A percentile compares a stretch with the other conserved stretches of the same genome.
These are phyloP conservation scores for Fistulifera solaris DNA, from an alignment of 108 stramenopile species.

Conservation along the genomic window DNA sequence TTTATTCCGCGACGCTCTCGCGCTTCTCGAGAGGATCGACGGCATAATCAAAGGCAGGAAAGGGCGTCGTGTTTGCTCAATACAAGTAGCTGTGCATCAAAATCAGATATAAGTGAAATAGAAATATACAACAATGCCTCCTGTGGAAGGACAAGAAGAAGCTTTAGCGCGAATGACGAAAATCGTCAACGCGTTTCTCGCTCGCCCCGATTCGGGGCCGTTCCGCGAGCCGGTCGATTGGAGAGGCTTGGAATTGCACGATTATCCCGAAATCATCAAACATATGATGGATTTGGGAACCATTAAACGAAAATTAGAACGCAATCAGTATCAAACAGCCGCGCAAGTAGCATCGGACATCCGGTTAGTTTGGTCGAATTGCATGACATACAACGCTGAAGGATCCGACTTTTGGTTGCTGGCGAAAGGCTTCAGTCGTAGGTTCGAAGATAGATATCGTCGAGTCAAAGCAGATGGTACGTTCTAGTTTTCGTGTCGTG, in stretches of 20 bases:
- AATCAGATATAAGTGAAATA: too few relatives aligned
- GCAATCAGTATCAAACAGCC: conserved; percentile 60
- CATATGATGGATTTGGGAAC: conserved; percentile 97
- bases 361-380: conserved; percentile 92
- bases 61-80: too few relatives aligned
- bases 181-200: conserved; percentile 53
- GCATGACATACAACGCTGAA: conserved; percentile 89
- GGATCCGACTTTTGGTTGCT: background rate
- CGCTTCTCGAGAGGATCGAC: too few relatives aligned
- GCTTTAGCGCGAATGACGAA: conserved; percentile 46
- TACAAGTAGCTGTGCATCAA: too few relatives aligned
- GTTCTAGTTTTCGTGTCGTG: conserved; percentile 21
- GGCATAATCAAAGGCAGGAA: too few relatives aligned
- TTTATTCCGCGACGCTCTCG: too few relatives aligned
- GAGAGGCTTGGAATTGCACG: conserved; percentile 84
- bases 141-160: conserved; percentile 37
- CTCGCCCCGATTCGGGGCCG: conserved; percentile 53
- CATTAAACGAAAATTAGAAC: conserved; percentile 79
- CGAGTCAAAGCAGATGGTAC: conserved; percentile 64
- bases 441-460: conserved; percentile 84
- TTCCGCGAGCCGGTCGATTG: conserved; percentile 95
- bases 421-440: conserved; percentile 16
- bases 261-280: conserved; percentile 91
- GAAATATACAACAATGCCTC: conserved; percentile 25
- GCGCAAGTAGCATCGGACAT: conserved; percentile 83